Evolutionary conservation across 192 early-diverging fungal genomes (phyloP).

Genomic region (Coemansia sp.): DNA sequence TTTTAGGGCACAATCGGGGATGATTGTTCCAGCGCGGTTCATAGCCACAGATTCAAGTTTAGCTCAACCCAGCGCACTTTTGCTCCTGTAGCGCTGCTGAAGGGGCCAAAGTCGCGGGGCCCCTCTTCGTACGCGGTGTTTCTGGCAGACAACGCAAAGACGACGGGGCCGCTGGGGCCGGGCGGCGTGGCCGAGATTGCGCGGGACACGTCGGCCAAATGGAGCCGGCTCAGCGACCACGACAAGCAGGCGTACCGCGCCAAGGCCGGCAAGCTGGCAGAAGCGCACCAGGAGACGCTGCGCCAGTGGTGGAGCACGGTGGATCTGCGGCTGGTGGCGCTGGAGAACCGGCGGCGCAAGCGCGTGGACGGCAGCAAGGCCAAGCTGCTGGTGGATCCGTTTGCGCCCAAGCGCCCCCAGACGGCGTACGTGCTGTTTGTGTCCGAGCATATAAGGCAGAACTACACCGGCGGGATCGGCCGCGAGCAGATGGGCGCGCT

Average conservation of each 20-base stretch:
- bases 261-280: background rate
- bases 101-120: conserved; percentile 7
- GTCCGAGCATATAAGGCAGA: background rate
- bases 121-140: conserved; percentile 11
- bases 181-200: conserved; percentile 4
- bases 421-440: conserved; percentile 12
- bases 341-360: conserved; percentile 41
- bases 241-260: conserved; percentile 11
- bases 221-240: conserved; percentile 13
- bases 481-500: background rate
- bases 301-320: conserved; percentile 35
- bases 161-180: too few relatives aligned
- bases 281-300: conserved; percentile 10
- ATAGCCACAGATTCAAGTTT: too few relatives aligned
- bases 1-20: too few relatives aligned
- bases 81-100: conserved; percentile 12
- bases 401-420: conserved; percentile 31
- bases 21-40: too few relatives aligned
- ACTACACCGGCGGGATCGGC: background rate
- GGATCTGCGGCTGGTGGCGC: conserved; percentile 22
- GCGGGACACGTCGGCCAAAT: conserved; percentile 8
- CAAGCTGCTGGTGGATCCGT: conserved; percentile 29
- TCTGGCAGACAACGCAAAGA: background rate
- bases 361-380: conserved; percentile 10
- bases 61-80: background rate